phyloP scores from a whole-genome alignment of 306 rosid genomes.

The Glycine soja region DNA sequence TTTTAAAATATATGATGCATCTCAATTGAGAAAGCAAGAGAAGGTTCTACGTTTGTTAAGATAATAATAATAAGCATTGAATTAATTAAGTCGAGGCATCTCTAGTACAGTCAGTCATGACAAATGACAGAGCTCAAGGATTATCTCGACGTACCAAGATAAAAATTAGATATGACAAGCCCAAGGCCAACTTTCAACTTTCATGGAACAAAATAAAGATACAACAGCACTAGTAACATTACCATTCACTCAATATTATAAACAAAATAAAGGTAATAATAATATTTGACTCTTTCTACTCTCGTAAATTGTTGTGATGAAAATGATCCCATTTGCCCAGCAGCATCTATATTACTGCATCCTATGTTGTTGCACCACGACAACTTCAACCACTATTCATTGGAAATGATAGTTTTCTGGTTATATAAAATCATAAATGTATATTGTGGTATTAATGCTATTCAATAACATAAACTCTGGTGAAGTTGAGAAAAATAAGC shows the following conservation, averaged over 20 bases:
- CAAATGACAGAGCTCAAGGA: slow-evolving; percentile 12
- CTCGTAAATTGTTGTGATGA: background rate
- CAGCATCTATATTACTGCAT: background rate
- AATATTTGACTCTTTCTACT: slow-evolving; percentile 14
- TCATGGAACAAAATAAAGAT: background rate
- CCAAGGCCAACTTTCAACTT: too few relatives aligned
- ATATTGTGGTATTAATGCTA: background rate
- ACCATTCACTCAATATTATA: background rate
- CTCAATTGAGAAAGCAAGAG: slow-evolving; percentile 2
- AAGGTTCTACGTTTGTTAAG: slow-evolving; percentile 14
- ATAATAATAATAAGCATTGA: background rate
- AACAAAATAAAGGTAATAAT: background rate
- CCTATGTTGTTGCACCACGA: background rate
- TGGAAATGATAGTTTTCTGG: background rate
- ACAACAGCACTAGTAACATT: slow-evolving; percentile 8
- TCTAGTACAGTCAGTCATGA: background rate
- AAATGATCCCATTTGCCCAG: background rate
- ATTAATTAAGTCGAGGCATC: background rate
- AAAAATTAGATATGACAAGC: background rate
- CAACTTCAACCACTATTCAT: background rate
- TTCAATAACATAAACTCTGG: background rate
- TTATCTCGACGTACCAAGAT: background rate
- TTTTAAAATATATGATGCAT: slow-evolving; percentile 22
- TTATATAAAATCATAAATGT: background rate
- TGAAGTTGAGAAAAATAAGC: background rate